These are phyloP conservation scores for Tylopilus felleus DNA, from an alignment of 768 basidiomycete genomes.

Conservation along the genomic window DNA sequence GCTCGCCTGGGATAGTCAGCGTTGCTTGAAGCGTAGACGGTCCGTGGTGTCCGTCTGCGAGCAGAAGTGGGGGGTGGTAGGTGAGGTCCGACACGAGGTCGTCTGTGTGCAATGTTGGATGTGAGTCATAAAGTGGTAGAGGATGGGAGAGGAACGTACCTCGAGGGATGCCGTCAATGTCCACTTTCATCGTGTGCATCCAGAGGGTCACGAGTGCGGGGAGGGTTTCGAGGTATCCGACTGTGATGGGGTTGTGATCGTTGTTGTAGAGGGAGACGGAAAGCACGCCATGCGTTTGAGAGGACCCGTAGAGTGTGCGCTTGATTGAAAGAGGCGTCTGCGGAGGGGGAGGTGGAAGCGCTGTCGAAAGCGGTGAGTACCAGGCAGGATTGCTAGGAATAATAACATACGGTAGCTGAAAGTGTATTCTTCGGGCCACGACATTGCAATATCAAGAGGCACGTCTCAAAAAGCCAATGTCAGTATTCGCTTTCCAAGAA, in stretches of 20 bases:
- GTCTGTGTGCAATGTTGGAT: constrained; percentile 43
- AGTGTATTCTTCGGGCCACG: constrained; percentile 45
- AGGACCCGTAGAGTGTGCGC: constrained; percentile 71
- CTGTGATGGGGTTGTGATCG: constrained; percentile 41
- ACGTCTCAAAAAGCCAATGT: constrained; percentile 6
- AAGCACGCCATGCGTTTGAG: constrained; percentile 75
- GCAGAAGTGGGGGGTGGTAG: constrained; percentile 46
- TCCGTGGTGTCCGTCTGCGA: constrained; percentile 15
- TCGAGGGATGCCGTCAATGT: constrained; percentile 43
- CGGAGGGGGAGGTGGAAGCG: constrained; percentile 35
- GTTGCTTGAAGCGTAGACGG: constrained; percentile 73
- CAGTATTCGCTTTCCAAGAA: background rate
- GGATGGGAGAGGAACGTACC: constrained; percentile 35
- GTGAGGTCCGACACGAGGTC: constrained; percentile 60
- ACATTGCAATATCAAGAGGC: constrained; percentile 55
- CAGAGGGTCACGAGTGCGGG: constrained; percentile 91
- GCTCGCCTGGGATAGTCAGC: constrained; percentile 65
- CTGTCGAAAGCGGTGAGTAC: constrained; percentile 26
- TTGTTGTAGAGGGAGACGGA: constrained; percentile 62
- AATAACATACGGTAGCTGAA: constrained; percentile 58
- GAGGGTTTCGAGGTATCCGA: constrained; percentile 80
- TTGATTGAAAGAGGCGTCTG: constrained; percentile 54
- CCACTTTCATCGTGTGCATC: constrained; percentile 68
- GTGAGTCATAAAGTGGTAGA: no score
- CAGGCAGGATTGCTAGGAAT: background rate